Conservation (phyloP, 140 eudicot genomes). For the Ambrosia hybrid region DNA sequence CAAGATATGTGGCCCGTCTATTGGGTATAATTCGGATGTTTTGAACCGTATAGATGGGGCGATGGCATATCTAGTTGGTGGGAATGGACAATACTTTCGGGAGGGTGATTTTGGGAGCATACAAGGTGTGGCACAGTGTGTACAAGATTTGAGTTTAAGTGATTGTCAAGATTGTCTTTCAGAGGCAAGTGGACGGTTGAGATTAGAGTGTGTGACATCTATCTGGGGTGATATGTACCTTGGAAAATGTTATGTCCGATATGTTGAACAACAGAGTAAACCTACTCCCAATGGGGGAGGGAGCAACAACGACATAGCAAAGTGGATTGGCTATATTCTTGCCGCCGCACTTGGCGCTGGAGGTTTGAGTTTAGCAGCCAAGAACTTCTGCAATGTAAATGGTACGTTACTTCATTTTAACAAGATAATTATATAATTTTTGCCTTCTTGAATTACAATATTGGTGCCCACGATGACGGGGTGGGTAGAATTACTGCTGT, state of each 20-base stretch:
- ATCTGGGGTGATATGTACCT: background rate
- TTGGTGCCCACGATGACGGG: too few species aligned
- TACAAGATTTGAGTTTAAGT: conserved; percentile 53
- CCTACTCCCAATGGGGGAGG: background rate
- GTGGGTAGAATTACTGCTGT: too few species aligned
- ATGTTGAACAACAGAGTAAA: conserved; percentile 34
- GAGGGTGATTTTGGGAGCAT: conserved; percentile 56
- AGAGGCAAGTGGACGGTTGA: conserved; percentile 61
- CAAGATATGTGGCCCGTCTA: conserved; percentile 57
- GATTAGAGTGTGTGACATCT: conserved; percentile 44
- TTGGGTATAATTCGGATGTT: conserved; percentile 41
- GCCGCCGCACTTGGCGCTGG: background rate
- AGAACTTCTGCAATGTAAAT: background rate
- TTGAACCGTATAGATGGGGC: conserved; percentile 43
- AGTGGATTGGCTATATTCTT: background rate
- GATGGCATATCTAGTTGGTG: conserved; percentile 44
- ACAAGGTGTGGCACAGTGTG: conserved; percentile 66
- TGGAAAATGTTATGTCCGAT: background rate
- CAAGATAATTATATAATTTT: background rate
- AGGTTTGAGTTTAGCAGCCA: background rate
- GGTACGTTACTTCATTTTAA: background rate
- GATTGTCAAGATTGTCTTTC: conserved; percentile 70
- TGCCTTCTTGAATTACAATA: too few species aligned
- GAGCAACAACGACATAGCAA: background rate
- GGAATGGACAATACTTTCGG: conserved; percentile 48